Percentiles rank a stretch among this genome's conserved stretches.
Evolutionary conservation across 2,329 filamentous ascomycete genomes (phyloP).

Genomic region (Malbranchea zuffiana): DNA sequence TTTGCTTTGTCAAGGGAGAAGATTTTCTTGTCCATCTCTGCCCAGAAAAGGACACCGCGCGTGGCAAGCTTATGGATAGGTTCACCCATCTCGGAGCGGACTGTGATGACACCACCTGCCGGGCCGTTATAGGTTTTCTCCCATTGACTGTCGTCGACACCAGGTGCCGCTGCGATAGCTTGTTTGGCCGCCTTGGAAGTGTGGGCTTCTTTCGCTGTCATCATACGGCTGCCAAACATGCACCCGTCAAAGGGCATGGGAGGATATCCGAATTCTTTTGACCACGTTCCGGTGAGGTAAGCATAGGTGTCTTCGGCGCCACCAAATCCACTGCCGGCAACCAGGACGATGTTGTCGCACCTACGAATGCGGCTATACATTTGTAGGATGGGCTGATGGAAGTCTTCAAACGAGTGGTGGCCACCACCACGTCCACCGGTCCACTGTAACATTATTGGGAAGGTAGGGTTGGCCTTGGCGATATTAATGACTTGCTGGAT

Average conservation of each 20-base stretch:
- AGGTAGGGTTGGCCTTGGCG: slow-evolving; percentile 82
- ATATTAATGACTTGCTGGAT: slow-evolving; percentile 89
- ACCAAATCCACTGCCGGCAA: slow-evolving; percentile 87
- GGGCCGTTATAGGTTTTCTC: slow-evolving; percentile 87
- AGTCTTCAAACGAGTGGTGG: slow-evolving; percentile 91
- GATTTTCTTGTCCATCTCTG: slow-evolving; percentile 98
- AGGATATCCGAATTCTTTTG: slow-evolving; percentile 74
- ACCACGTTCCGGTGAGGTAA: slow-evolving; percentile 82
- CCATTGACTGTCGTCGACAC: slow-evolving; percentile 73
- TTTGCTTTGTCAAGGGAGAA: slow-evolving; percentile 95
- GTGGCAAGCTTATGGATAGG: slow-evolving; percentile 98
- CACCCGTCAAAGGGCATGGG: slow-evolving; percentile 92
- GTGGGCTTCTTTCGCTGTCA: slow-evolving; percentile 86
- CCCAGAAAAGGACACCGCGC: slow-evolving; percentile 91
- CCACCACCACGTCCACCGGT: slow-evolving; percentile 88
- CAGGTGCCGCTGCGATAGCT: slow-evolving; percentile 76
- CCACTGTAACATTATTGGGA: slow-evolving; percentile 91
- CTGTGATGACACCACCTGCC: slow-evolving; percentile 88
- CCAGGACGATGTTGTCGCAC: slow-evolving; percentile 73
- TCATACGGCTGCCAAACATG: slow-evolving; percentile 83
- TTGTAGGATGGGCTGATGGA: slow-evolving; percentile 80
- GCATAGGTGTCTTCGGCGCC: slow-evolving; percentile 83
- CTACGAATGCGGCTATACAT: slow-evolving; percentile 86
- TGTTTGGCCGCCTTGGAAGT: slow-evolving; percentile 81
- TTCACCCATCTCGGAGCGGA: slow-evolving; percentile 97